Base-by-base conservation (phyloP, 345 rosid species). In the Cardamine chenopodiifolia region DNA sequence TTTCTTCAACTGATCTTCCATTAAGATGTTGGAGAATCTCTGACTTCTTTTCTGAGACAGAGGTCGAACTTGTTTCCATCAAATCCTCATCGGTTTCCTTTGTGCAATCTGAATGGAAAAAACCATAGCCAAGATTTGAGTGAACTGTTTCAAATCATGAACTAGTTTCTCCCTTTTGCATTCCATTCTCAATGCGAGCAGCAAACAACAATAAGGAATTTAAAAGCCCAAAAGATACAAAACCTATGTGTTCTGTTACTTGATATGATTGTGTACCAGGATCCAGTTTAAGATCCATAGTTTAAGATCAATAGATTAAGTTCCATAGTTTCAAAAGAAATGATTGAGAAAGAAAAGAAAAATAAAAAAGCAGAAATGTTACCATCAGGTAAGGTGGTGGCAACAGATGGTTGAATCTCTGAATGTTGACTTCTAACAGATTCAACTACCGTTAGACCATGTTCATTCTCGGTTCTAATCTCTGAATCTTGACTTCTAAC, bases 1-100 rank as follows among this genome's bases (percentile, higher is more conserved):
- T 83, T 78, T 88, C 94, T 62, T 88, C 95, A 29, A 85, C 83
- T 63, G 78, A 71, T 45, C 57, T 63, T 72, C 68, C 71, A 68
- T 73, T 75, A 44, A 69, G 45, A 14, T 70, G 71, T 62, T 81
- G 77, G 22, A 82, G 60, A 61, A 65, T 56, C 79, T 77, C 80
- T 44, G 44, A 15, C 13, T 62, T 83, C 61, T 73, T 66, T 10
- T 58, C 70, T 40, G 71, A n/a, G 72, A 42, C 63, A 66, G 61
- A 55, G 56, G 12, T 81, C 31, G 40, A 55, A 63, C 22, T 80
- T 42, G 68, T 58, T 60, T 66, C 71, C 14, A 45, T 25, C 7
- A 63, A 8, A 42, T 71, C 72, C 54, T 71, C 77, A 72, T 73
- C 15, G 10, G 76, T 52, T 53, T 47, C 73, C 70, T 75, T 82